Evolutionary conservation across 2,329 filamentous ascomycete genomes (phyloP), one percentile per base, ranked within the genome.

Genomic region (Pestalotiopsis fici): DNA sequence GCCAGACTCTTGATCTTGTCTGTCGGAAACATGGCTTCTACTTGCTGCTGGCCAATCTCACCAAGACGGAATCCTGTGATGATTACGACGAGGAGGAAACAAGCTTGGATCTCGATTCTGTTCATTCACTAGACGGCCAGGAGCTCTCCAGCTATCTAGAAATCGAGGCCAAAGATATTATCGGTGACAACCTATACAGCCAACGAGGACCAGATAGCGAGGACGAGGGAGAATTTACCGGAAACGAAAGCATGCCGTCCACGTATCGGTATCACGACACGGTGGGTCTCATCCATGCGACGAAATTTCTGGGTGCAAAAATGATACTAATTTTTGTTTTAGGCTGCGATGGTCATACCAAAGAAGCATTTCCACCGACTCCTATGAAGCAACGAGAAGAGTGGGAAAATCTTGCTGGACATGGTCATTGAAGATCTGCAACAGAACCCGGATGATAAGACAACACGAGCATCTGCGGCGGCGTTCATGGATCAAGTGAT

Each of bases 21-120:
- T 69, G 72, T 47, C 25, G 39, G 4, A 60, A 68, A 6, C 64
- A 54, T 43, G 72, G 67, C 2, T 69, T 71, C 21, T 62, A 54
- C 2, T 31, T 74, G 4, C 64, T 73, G 18, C 66, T 77, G 15
- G 74, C 73, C 1, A 65, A 67, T 5, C 63, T 74, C 67, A 72
- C 70, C 2, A 69, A 67, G 31, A 35, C 31, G 31, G 31, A 35
- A 35, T 9, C 31, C 5, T 5, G 31, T 12, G 9, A 69, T 25
- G 7, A 11, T 1, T 35, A 59, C 2, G 64, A 69, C 4, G 28
- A 65, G 12, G 15, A 56, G 5, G 25, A 68, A 28, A 56, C 55
- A 1, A 31, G 2, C 4, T 64, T 69, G 0, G 9, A 18, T 9
- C 69, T 73, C 9, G 43, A 65, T 5, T 21, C 64, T 3, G 15